Evolutionary conservation across 1,139 yeast species (phyloP).

Genomic region (Magnusiomyces magnusii): DNA sequence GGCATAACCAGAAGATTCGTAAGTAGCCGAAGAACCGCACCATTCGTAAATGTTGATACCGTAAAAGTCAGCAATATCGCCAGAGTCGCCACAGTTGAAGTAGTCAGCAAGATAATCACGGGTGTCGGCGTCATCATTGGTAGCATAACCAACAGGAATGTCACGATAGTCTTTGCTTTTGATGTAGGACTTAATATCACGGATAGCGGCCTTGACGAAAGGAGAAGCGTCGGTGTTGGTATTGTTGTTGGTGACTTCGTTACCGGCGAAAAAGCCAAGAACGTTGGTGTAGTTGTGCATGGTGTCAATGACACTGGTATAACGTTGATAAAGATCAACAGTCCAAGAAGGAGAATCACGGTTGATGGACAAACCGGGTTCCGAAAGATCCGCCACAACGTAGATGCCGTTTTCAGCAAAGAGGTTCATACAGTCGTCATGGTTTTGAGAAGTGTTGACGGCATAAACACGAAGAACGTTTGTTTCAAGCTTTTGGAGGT

Average conservation of each 20-base stretch:
- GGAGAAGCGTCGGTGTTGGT: constrained; percentile 63
- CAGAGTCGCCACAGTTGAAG: constrained; percentile 63
- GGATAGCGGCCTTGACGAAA: constrained; percentile 71
- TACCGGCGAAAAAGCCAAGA: constrained; percentile 90
- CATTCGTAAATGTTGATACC: constrained; percentile 98
- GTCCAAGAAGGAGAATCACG: constrained; percentile 66
- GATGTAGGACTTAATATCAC: constrained; percentile 79
- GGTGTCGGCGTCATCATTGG: constrained; percentile 75
- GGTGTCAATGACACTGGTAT: constrained; percentile 65
- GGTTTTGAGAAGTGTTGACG: constrained; percentile 70
- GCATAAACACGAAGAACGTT: constrained; percentile 87
- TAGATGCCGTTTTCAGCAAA: constrained; percentile 91
- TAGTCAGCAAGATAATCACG: constrained; percentile 56
- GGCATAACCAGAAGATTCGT: constrained; percentile 75
- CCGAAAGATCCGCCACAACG: constrained; percentile 80
- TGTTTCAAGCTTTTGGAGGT: constrained; percentile 64
- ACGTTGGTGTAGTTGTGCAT: constrained; percentile 79
- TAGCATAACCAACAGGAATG: constrained; percentile 94
- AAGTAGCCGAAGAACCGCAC: constrained; percentile 86
- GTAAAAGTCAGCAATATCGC: constrained; percentile 79
- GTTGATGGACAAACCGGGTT: constrained; percentile 71
- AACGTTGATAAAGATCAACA: constrained; percentile 46
- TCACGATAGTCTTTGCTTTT: constrained; percentile 48
- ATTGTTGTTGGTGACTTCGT: constrained; percentile 79
- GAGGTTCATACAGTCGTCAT: constrained; percentile 83